phyloP scores from a whole-genome alignment of 2,329 filamentous ascomycete genomes.

The Botrytis fabae region DNA sequence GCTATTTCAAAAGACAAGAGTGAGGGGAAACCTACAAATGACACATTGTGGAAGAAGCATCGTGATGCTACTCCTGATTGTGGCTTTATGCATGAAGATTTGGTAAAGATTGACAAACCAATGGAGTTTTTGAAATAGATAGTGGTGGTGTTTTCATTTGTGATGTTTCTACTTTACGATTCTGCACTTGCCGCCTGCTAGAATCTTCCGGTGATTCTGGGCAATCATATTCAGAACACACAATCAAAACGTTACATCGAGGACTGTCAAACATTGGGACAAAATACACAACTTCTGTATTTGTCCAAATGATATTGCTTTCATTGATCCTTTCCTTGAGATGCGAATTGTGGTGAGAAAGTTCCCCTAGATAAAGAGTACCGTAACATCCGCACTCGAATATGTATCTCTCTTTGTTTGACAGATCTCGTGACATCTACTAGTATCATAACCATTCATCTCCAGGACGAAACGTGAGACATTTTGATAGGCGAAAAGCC shows the following conservation, averaged over 20 bases:
- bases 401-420: background rate
- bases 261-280: background rate
- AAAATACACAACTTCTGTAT: background rate
- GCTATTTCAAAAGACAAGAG: background rate
- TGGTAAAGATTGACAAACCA: background rate
- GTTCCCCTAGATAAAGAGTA: background rate
- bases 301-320: background rate
- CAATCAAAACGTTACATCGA: background rate
- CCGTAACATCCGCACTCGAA: background rate
- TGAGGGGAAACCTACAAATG: background rate
- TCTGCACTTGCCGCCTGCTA: background rate
- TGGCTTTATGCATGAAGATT: background rate
- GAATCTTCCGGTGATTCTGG: background rate
- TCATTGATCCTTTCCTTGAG: background rate
- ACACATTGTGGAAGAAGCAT: background rate
- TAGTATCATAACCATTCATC: background rate
- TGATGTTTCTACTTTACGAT: background rate
- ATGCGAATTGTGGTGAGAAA: background rate
- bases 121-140: background rate
- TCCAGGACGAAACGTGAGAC: background rate
- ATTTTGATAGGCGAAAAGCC: background rate
- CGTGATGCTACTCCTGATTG: background rate
- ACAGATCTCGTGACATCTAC: background rate
- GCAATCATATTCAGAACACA: background rate
- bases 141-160: background rate